Percentiles rank a stretch among this genome's conserved stretches.
These are phyloP conservation scores for Cystobasidium tubakii DNA, from an alignment of 768 basidiomycete species.

Conservation along the genomic window DNA sequence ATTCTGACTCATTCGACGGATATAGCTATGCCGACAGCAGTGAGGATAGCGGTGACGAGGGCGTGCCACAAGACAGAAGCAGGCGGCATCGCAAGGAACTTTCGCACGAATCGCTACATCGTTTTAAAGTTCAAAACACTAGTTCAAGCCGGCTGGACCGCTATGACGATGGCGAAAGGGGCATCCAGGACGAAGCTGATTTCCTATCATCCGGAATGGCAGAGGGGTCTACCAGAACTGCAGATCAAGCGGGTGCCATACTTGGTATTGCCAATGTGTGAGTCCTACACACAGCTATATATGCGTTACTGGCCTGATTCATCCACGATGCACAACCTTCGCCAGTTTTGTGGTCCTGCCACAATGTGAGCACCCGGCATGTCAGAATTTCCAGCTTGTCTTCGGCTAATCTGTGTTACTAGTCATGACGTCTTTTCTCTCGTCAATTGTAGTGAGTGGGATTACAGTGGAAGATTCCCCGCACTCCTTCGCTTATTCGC, in stretches of 20 bases:
- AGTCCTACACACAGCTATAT: background rate
- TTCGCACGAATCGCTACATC: too few relatives aligned
- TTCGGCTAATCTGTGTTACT: background rate
- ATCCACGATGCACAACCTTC: too few relatives aligned
- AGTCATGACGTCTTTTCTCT: constrained; percentile 33
- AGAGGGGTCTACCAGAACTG: background rate
- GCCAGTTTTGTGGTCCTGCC: constrained; percentile 27
- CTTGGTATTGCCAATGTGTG: constrained; percentile 30
- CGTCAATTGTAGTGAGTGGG: constrained; percentile 28
- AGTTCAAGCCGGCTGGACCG: background rate
- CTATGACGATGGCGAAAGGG: background rate
- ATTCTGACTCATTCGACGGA: constrained; percentile 40
- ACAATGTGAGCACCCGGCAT: constrained; percentile 15
- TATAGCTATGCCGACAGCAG: constrained; percentile 10
- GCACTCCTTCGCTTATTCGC: too few relatives aligned
- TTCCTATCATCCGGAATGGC: background rate
- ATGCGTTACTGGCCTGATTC: background rate
- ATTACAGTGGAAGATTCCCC: too few relatives aligned
- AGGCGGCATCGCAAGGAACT: too few relatives aligned
- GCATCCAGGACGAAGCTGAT: background rate
- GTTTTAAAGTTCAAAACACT: background rate
- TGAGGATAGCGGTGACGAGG: background rate
- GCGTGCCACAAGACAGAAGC: background rate
- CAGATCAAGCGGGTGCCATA: constrained; percentile 32
- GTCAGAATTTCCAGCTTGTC: too few relatives aligned